Conservation (phyloP, 768 basidiomycete species). For the Gautieria morchelliformis region DNA sequence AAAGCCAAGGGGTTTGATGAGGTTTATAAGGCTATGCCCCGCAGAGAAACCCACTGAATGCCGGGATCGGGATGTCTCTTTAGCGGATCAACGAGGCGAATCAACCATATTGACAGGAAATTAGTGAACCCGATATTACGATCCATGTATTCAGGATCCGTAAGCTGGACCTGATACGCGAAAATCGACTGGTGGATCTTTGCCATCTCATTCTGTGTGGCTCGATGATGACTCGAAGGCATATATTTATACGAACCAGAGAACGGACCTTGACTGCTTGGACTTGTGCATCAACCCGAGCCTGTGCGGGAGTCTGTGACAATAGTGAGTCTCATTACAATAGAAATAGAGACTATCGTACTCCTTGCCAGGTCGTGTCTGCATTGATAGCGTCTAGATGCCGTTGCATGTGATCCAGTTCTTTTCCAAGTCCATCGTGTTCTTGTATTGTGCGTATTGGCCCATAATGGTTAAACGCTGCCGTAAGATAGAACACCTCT, state of each 20-base stretch:
- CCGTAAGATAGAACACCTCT: conserved; percentile 83
- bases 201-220: conserved; percentile 51
- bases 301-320: conserved; percentile 59
- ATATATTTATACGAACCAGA: neutral
- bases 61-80: conserved; percentile 62
- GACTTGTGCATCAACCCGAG: conserved; percentile 68
- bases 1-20: conserved; percentile 2
- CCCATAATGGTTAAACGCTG: conserved; percentile 86
- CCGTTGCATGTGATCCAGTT: conserved; percentile 66
- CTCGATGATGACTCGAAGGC: neutral
- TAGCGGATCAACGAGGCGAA: conserved; percentile 78
- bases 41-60: conserved; percentile 45
- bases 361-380: conserved; percentile 77
- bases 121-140: conserved; percentile 75
- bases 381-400: conserved; percentile 69
- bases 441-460: conserved; percentile 72
- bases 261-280: conserved; percentile 58
- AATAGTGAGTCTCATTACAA: neutral
- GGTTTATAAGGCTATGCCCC: neutral
- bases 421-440: conserved; percentile 63
- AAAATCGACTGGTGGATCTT: conserved; percentile 65
- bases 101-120: conserved; percentile 90
- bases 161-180: conserved; percentile 75
- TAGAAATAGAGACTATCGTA: conserved; percentile 26
- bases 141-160: conserved; percentile 77